These are phyloP conservation scores for Blastocystis hominis DNA, from an alignment of 352 stramenopile species.

Conservation along the genomic window DNA sequence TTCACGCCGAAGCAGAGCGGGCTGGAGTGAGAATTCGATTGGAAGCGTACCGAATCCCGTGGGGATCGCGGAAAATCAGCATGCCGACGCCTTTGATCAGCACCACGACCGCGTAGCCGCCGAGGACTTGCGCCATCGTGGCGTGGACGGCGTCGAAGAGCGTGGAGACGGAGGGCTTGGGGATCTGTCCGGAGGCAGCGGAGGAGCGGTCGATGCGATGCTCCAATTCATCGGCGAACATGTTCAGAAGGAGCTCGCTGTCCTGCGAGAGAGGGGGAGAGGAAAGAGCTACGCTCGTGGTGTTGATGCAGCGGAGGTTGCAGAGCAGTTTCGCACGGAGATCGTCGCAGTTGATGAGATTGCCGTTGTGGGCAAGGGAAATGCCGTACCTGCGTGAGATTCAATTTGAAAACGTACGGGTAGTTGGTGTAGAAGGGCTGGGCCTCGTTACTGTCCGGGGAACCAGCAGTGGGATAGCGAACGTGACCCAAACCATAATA, in stretches of 20 bases:
- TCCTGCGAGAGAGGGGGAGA: slow-evolving; percentile 65
- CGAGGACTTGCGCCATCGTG: slow-evolving; percentile 85
- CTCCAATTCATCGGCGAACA: slow-evolving; percentile 88
- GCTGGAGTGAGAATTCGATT: slow-evolving; percentile 66
- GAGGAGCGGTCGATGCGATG: slow-evolving; percentile 54
- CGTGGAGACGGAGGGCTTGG: slow-evolving; percentile 51
- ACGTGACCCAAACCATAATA: slow-evolving; percentile 92
- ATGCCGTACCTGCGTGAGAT: slow-evolving; percentile 68
- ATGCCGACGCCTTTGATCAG: slow-evolving; percentile 92
- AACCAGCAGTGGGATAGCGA: slow-evolving; percentile 83
- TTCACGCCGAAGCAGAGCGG: slow-evolving; percentile 55
- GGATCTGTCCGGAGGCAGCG: not conserved
- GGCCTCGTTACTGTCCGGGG: slow-evolving; percentile 65
- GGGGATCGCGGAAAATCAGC: slow-evolving; percentile 90
- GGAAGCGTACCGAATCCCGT: slow-evolving; percentile 90
- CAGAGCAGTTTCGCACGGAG: slow-evolving; percentile 80
- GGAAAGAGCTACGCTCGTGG: slow-evolving; percentile 24
- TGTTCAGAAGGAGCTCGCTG: slow-evolving; percentile 94
- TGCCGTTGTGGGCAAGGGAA: slow-evolving; percentile 92
- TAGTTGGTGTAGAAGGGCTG: slow-evolving; percentile 99
- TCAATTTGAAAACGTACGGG: slow-evolving; percentile 69
- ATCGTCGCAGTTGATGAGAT: slow-evolving; percentile 93
- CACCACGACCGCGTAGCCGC: slow-evolving; percentile 87
- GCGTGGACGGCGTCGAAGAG: slow-evolving; percentile 79
- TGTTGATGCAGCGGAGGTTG: slow-evolving; percentile 70